Conservation (phyloP, 2,329 filamentous ascomycete genomes). For the Fusarium papillatum region DNA sequence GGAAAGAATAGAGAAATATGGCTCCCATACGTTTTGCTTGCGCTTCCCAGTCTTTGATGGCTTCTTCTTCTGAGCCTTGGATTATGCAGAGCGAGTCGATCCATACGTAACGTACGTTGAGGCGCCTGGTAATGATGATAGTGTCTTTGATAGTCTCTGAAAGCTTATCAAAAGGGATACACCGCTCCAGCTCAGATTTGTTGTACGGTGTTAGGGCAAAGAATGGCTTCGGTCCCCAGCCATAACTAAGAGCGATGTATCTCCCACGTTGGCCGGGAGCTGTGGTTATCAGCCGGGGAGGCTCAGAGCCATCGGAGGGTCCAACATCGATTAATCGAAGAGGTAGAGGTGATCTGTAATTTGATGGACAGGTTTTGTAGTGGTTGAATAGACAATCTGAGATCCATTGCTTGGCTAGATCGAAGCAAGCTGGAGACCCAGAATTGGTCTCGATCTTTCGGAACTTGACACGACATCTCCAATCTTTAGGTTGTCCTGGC, state of each 20-base stretch:
- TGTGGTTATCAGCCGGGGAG: neutral
- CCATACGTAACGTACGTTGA: slow-evolving; percentile 3
- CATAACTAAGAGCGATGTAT: neutral
- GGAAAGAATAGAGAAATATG: neutral
- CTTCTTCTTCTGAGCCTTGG: neutral
- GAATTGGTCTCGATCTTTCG: neutral
- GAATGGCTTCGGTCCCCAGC: neutral
- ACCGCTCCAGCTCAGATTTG: neutral
- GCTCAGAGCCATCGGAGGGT: neutral
- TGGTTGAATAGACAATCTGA: neutral
- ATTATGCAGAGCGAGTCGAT: slow-evolving; percentile 15
- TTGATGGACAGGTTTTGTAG: neutral
- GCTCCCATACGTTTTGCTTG: neutral
- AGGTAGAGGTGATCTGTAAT: neutral
- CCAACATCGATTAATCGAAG: neutral
- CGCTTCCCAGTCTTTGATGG: neutral
- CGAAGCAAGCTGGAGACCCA: neutral
- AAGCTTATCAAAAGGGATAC: neutral
- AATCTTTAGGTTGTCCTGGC: neutral
- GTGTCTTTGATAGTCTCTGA: neutral
- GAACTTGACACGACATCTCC: neutral
- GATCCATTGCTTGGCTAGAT: neutral
- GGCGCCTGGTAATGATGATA: neutral
- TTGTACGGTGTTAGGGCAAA: neutral
- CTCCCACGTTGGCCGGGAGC: neutral